phyloP scores from a whole-genome alignment of 345 rosid species.

The Heritiera littoralis region DNA sequence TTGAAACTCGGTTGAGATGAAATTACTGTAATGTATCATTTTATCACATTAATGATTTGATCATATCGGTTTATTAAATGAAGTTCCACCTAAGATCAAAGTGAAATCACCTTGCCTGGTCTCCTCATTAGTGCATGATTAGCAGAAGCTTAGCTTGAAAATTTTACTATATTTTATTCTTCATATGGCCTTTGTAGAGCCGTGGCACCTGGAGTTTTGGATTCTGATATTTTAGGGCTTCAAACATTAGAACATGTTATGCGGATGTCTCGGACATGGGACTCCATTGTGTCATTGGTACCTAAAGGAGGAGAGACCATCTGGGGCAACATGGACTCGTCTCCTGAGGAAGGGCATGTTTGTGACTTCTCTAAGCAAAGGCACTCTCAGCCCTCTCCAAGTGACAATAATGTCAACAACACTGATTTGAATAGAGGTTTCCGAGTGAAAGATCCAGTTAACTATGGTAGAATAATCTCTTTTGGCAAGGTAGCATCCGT shows the following conservation, averaged over 20 bases:
- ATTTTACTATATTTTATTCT: background rate
- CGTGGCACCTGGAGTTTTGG: conserved; percentile 50
- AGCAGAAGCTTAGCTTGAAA: background rate
- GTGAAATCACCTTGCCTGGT: background rate
- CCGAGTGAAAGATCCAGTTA: conserved; percentile 37
- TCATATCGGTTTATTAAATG: background rate
- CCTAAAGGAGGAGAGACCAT: conserved; percentile 82
- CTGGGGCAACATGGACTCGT: conserved; percentile 69
- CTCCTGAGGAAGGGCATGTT: conserved; percentile 53
- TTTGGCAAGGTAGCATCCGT: conserved; percentile 55
- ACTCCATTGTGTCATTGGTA: conserved; percentile 59
- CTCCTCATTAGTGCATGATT: background rate
- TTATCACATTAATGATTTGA: background rate
- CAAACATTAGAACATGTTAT: conserved; percentile 63
- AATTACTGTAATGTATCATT: background rate
- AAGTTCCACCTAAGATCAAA: background rate
- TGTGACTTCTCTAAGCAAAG: conserved; percentile 45
- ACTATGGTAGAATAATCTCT: conserved; percentile 66
- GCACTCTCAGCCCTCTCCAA: conserved; percentile 19
- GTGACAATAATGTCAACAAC: conserved; percentile 33
- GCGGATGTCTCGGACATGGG: conserved; percentile 74
- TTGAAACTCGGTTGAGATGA: conserved; percentile 3
- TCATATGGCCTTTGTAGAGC: conserved; percentile 40
- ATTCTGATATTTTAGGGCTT: conserved; percentile 52
- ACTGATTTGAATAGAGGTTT: conserved; percentile 34